Base-by-base conservation (phyloP, 306 rosid genomes). In the Malus fusca region DNA sequence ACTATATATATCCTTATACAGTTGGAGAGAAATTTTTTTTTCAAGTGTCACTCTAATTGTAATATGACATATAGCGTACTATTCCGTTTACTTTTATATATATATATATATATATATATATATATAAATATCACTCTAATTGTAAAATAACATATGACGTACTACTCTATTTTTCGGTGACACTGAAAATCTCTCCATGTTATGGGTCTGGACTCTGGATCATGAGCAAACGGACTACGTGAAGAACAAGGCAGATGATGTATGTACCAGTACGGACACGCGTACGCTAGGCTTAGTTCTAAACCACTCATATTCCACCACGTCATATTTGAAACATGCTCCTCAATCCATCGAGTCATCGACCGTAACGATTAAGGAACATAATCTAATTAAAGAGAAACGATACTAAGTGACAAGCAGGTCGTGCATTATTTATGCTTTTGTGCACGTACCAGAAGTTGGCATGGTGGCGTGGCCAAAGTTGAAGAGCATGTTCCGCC, bases 401-500 rank as follows among this genome's bases (percentile, higher is more conserved):
- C 48, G 22, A 28, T 21, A 60, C 71, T 46, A 48, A 14, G 6
- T 26, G 21, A 69, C 67, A 72, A 22, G 72, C 23, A 22, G 55
- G 35, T 43, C 76, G 75, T 69, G 73, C 76, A 72, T 51, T 53
- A 74, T 73, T 26, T 11, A 37, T 8, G 53, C n/a, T 23, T 31
- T 1, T 18, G 11, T 0, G 18, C 30, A 40, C 75, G 77, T 88
- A 87, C 91, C 93, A 85, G 86, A 87, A 88, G 26, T 11, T 59
- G 23, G 66, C 18, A 55, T 52, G 78, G 56, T 80, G 77, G 31
- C 74, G 68, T 9, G 90, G 88, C 91, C 96, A 90, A 35, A 90
- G 88, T 37, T 80, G 73, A 56, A 79, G 15, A 30, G 81, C 84
- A 66, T 88, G 82, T 37, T 87, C 80, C 21, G 12, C 4, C 3